phyloP scores from a whole-genome alignment of 2,329 filamentous ascomycete genomes.

The Cyclaneusma minus region DNA sequence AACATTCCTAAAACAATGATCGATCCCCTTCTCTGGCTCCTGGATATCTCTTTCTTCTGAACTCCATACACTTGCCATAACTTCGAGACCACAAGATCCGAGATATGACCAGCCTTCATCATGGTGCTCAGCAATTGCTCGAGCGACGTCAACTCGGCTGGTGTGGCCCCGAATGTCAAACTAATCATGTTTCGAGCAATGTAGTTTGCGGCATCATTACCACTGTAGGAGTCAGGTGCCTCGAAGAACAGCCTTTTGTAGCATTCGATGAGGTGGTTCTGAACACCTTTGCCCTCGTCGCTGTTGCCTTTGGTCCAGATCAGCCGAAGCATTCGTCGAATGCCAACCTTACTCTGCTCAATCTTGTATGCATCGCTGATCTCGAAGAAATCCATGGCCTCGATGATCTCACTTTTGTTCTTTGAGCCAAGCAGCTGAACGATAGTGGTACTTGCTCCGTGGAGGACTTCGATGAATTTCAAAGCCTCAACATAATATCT shows the following conservation, averaged over 20 bases:
- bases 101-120: slow-evolving; percentile 86
- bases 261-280: slow-evolving; percentile 90
- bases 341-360: slow-evolving; percentile 81
- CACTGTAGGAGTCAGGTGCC: slow-evolving; percentile 72
- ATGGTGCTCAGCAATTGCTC: slow-evolving; percentile 93
- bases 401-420: slow-evolving; percentile 97
- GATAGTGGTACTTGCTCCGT: slow-evolving; percentile 65
- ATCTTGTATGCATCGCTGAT: slow-evolving; percentile 93
- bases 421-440: slow-evolving; percentile 81
- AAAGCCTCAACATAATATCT: slow-evolving; percentile 90
- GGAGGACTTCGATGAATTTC: slow-evolving; percentile 82
- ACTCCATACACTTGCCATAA: slow-evolving; percentile 96
- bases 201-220: slow-evolving; percentile 87
- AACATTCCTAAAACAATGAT: slow-evolving; percentile 98
- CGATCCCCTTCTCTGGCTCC: slow-evolving; percentile 74
- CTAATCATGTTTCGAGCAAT: slow-evolving; percentile 98
- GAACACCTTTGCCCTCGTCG: slow-evolving; percentile 95
- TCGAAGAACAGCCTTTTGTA: slow-evolving; percentile 95
- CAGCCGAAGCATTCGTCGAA: slow-evolving; percentile 84
- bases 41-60: slow-evolving; percentile 84
- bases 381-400: slow-evolving; percentile 97
- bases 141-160: slow-evolving; percentile 85
- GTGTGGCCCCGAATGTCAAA: slow-evolving; percentile 86
- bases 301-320: slow-evolving; percentile 99
- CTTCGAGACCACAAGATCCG: slow-evolving; percentile 75